Percentiles rank a stretch among this genome's conserved stretches.
phyloP scores from a whole-genome alignment of 2,329 filamentous ascomycete genomes.

The Biscogniauxia marginata region DNA sequence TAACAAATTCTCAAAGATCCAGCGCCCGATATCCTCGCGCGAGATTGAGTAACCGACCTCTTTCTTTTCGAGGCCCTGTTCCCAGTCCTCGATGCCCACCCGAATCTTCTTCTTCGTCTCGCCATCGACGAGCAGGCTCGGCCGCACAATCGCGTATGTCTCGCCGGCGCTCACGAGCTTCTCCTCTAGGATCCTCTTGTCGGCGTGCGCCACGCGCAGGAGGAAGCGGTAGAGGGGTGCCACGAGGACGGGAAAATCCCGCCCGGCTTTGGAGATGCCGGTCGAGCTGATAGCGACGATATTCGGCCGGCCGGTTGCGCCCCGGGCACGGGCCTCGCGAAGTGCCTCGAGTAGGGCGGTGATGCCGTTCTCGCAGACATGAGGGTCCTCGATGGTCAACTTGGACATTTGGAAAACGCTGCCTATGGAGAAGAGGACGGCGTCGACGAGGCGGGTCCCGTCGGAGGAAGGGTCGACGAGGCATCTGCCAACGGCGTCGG shows the following conservation, averaged over 20 bases:
- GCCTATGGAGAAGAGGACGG: conserved; percentile 50
- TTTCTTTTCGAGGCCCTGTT: conserved; percentile 28
- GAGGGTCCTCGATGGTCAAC: conserved; percentile 42
- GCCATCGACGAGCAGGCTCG: conserved; percentile 37
- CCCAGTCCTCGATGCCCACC: conserved; percentile 40
- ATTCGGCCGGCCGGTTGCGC: conserved; percentile 15
- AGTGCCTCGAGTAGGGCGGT: conserved; percentile 42
- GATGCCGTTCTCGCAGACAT: conserved; percentile 48
- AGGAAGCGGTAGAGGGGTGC: conserved; percentile 43
- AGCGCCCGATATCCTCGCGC: conserved; percentile 46
- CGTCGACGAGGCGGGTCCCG: conserved; percentile 38
- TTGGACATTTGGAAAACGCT: conserved; percentile 32
- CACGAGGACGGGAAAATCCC: conserved; percentile 44
- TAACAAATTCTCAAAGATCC: conserved; percentile 44
- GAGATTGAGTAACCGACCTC: conserved; percentile 48
- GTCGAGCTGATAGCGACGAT: conserved; percentile 42
- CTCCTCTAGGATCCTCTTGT: conserved; percentile 49
- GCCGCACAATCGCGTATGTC: conserved; percentile 38
- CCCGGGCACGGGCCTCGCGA: conserved; percentile 6
- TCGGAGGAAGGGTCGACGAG: conserved; percentile 29
- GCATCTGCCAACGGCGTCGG: conserved; percentile 35
- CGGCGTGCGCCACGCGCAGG: conserved; percentile 42
- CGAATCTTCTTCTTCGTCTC: conserved; percentile 31
- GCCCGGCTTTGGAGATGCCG: conserved; percentile 37
- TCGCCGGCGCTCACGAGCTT: conserved; percentile 29